Evolutionary conservation across 306 rosid species (phyloP).

Genomic region (Pyrus bretschneideri): DNA sequence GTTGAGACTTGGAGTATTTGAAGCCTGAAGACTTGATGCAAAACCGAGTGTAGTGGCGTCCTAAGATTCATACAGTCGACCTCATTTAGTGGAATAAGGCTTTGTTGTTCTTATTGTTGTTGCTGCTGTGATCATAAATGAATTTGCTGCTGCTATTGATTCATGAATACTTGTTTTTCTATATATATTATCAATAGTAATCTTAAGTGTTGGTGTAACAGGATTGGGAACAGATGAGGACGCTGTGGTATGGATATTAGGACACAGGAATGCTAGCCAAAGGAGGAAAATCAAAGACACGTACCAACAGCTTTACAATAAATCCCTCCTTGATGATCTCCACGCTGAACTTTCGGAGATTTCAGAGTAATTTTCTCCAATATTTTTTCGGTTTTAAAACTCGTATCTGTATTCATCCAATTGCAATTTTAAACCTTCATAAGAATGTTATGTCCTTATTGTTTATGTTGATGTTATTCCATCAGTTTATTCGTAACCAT

Average conservation of each 20-base stretch:
- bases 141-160: background rate
- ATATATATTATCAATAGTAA: too few species aligned
- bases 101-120: too few species aligned
- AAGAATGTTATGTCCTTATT: background rate
- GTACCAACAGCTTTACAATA: slow-evolving; percentile 67
- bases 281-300: slow-evolving; percentile 63
- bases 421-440: background rate
- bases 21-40: too few species aligned
- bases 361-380: slow-evolving; percentile 49
- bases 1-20: too few species aligned
- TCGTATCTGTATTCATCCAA: background rate
- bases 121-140: background rate
- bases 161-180: background rate
- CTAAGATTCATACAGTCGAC: too few species aligned
- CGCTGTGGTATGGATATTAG: slow-evolving; percentile 56
- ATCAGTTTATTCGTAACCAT: background rate
- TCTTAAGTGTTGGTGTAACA: slow-evolving; percentile 16
- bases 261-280: slow-evolving; percentile 70
- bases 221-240: slow-evolving; percentile 70
- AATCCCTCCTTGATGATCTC: slow-evolving; percentile 63
- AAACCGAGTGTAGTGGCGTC: too few species aligned
- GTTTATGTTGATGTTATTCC: background rate
- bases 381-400: background rate
- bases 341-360: slow-evolving; percentile 68
- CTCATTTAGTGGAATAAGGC: too few species aligned